A percentile compares a stretch with the other conserved stretches of the same genome.
These are phyloP conservation scores for Paragyromitra xinjiangensis DNA, from an alignment of 495 filamentous ascomycete species.

Conservation along the genomic window DNA sequence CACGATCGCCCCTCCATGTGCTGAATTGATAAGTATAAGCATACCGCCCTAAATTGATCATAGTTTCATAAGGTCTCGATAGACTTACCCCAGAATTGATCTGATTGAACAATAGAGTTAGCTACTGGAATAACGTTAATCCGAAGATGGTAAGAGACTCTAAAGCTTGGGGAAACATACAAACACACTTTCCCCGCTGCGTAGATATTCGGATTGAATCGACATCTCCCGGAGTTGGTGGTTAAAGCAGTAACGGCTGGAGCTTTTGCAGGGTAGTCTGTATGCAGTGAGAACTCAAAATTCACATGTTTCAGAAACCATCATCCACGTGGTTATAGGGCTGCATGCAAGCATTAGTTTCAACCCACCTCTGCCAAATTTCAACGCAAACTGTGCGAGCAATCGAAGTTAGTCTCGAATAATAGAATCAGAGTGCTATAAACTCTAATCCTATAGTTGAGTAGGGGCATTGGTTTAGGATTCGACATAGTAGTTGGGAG, in stretches of 20 bases:
- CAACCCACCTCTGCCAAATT: slow-evolving; percentile 70
- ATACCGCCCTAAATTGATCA: background rate
- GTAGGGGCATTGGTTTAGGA: slow-evolving; percentile 16
- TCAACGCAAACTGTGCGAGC: slow-evolving; percentile 67
- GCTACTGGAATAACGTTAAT: slow-evolving; percentile 10
- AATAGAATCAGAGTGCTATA: slow-evolving; percentile 15
- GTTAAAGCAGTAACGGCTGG: slow-evolving; percentile 79
- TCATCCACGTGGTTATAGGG: slow-evolving; percentile 32
- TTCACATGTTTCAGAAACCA: slow-evolving; percentile 9
- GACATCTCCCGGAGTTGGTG: slow-evolving; percentile 83
- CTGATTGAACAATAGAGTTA: slow-evolving; percentile 61
- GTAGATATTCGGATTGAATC: slow-evolving; percentile 98
- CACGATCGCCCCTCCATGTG: slow-evolving; percentile 88
- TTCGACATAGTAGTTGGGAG: background rate
- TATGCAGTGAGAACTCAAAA: slow-evolving; percentile 43
- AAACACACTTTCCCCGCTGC: slow-evolving; percentile 89
- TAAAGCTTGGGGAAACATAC: slow-evolving; percentile 62
- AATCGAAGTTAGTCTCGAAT: slow-evolving; percentile 22
- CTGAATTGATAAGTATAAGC: slow-evolving; percentile 62
- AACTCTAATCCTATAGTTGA: slow-evolving; percentile 18
- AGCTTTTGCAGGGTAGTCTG: slow-evolving; percentile 88
- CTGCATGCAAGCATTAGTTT: slow-evolving; percentile 30
- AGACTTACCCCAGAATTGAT: slow-evolving; percentile 84
- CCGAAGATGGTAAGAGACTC: slow-evolving; percentile 36
- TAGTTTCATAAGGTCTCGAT: slow-evolving; percentile 32